Base-by-base conservation (phyloP, 495 filamentous ascomycete genomes). In the Penicillium crystallinum region DNA sequence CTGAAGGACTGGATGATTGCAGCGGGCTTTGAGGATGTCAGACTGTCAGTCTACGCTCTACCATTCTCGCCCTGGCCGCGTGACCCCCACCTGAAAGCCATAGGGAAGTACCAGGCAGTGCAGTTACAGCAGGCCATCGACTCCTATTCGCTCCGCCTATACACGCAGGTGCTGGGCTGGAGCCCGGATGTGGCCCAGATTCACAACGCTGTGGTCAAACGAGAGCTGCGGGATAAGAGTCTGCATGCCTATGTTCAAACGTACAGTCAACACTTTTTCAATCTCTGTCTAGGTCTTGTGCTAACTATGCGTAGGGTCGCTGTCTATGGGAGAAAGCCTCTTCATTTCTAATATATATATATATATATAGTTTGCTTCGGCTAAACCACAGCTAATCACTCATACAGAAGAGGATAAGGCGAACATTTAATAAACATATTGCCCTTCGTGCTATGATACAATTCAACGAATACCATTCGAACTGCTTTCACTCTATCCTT, bases 51-150 rank as follows among this genome's bases (percentile, higher is more conserved):
- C 5, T 81, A 82, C 46, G 78, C 83, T 36, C 71, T 86, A 42
- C 86, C 85, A 0, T 75, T 84, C 44, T 83, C 81, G 0, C 75
- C 78, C 0, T 89, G 86, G 85, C 75, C 84, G 10, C 80, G 75
- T 56, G 84, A 88, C 54, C 77, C 74, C 23, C 71, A 75, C 27
- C 62, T 87, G 52, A 88, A 87, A 60, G 79, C 79, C 47, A 77
- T 88, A 18, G 86, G 86, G 54, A 72, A 76, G 49, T 82, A 77
- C 21, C 81, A 86, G 45, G 61, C 82, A 22, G 58, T 79, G 1
- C 75, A 83, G 55, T 78, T 81, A 6, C 63, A 81, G 29, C 71
- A 83, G 54, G 80, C 81, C 8, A 77, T 85, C 37, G 82, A 71
- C 30, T 67, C 74, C 3, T 81, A 78, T 58, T 70, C 63, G 7